Evolutionary conservation across 176 grass and related monocot species (phyloP).

Genomic region (maize (Zea mays)): DNA sequence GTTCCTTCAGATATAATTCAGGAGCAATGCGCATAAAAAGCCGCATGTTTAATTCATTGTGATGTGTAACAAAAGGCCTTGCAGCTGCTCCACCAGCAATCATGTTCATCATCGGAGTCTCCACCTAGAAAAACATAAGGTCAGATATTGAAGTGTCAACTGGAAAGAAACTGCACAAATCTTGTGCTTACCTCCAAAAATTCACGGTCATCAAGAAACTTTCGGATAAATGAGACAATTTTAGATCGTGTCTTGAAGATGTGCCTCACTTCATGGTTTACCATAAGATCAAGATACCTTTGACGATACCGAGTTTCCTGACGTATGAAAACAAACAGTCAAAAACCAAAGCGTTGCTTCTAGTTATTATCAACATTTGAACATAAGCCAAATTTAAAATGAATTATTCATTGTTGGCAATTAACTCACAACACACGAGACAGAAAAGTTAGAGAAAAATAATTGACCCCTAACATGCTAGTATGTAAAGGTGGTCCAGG

Average conservation of each 20-base stretch:
- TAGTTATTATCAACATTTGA: slow-evolving; percentile 19
- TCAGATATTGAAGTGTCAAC: slow-evolving; percentile 24
- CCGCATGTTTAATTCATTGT: slow-evolving; percentile 97
- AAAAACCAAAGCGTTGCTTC: background rate
- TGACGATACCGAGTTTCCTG: slow-evolving; percentile 95
- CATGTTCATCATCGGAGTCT: slow-evolving; percentile 99
- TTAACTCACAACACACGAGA: background rate
- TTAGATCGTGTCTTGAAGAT: slow-evolving; percentile 90
- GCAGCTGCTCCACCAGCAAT: slow-evolving; percentile 93
- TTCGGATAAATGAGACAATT: slow-evolving; percentile 72
- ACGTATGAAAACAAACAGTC: slow-evolving; percentile 26
- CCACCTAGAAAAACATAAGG: slow-evolving; percentile 59
- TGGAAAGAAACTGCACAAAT: slow-evolving; percentile 26
- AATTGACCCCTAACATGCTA: background rate
- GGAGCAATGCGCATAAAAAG: slow-evolving; percentile 98
- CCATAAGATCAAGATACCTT: slow-evolving; percentile 94
- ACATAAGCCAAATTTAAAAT: slow-evolving; percentile 4
- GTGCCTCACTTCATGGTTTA: slow-evolving; percentile 94
- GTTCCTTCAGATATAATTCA: slow-evolving; percentile 92
- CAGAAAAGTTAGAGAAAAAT: background rate
- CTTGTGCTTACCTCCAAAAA: slow-evolving; percentile 69
- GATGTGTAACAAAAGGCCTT: slow-evolving; percentile 72
- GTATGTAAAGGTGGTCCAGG: background rate
- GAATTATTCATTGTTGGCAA: background rate
- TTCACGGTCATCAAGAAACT: slow-evolving; percentile 75